phyloP scores from a whole-genome alignment of 2,329 filamentous ascomycete genomes.

The Colletotrichum sidae region DNA sequence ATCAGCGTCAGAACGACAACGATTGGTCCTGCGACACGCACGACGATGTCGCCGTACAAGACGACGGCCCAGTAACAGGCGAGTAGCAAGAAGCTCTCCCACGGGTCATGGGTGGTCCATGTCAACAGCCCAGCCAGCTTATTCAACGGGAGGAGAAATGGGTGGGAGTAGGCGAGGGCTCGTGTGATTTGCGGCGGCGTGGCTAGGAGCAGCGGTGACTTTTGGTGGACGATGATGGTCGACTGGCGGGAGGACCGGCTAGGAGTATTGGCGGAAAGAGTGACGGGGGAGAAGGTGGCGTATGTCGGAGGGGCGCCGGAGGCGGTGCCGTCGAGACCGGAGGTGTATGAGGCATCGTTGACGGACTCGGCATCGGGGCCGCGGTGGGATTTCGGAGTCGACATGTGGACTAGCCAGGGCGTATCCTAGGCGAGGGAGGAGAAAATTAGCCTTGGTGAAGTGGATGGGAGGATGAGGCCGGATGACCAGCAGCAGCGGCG shows the following conservation, averaged over 20 bases:
- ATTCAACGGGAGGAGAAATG: constrained; percentile 91
- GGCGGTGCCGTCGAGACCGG: constrained; percentile 48
- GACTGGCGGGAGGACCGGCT: constrained; percentile 76
- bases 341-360: constrained; percentile 46
- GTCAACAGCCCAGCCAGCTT: constrained; percentile 86
- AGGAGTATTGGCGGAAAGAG: constrained; percentile 75
- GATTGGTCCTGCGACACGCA: constrained; percentile 85
- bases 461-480: neutral
- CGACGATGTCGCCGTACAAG: constrained; percentile 86
- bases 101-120: constrained; percentile 94
- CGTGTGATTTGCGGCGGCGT: constrained; percentile 96
- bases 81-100: constrained; percentile 95
- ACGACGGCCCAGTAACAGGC: constrained; percentile 86
- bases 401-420: constrained; percentile 67
- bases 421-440: constrained; percentile 46
- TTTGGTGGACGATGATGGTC: constrained; percentile 95
- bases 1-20: constrained; percentile 84
- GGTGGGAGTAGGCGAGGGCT: constrained; percentile 94
- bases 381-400: constrained; percentile 55
- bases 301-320: constrained; percentile 74
- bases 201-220: constrained; percentile 90
- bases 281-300: constrained; percentile 89
- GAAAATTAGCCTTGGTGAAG: constrained; percentile 38
- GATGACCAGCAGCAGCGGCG: constrained; percentile 8
- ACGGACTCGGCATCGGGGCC: constrained; percentile 47